Conservation (phyloP, 371 early-diverging fungal species). For the Mortierella sp. region DNA sequence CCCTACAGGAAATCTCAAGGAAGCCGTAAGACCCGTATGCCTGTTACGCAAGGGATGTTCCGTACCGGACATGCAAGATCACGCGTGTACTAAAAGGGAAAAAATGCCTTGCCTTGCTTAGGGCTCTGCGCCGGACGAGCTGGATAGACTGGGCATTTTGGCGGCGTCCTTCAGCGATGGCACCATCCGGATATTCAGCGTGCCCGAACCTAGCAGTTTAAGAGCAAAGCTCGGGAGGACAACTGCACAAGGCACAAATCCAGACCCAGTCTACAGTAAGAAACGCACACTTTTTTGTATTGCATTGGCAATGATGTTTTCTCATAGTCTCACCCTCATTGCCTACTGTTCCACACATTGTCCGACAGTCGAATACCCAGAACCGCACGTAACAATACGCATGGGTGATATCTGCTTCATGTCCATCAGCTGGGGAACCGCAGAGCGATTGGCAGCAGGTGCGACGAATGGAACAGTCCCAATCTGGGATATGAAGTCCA, state of each 20-base stretch:
- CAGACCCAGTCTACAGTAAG: slow-evolving; percentile 31
- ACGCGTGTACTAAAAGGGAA: no score
- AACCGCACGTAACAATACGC: slow-evolving; percentile 39
- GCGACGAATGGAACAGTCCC: slow-evolving; percentile 34
- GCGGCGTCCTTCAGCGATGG: slow-evolving; percentile 42
- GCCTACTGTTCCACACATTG: neutral
- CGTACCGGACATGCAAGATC: no score
- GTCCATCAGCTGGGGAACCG: slow-evolving; percentile 46
- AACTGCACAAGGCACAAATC: neutral
- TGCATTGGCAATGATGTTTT: no score
- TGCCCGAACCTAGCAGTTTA: slow-evolving; percentile 31
- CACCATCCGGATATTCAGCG: slow-evolving; percentile 40
- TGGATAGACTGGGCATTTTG: slow-evolving; percentile 34
- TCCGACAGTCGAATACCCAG: slow-evolving; percentile 17
- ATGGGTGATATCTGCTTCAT: slow-evolving; percentile 40
- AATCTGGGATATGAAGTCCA: slow-evolving; percentile 41
- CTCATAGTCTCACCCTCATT: neutral
- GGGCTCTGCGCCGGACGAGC: slow-evolving; percentile 5
- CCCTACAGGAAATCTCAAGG: slow-evolving; percentile 31
- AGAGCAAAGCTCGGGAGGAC: slow-evolving; percentile 1
- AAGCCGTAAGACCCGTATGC: slow-evolving; percentile 43
- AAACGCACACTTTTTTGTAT: no score
- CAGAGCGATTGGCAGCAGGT: slow-evolving; percentile 31
- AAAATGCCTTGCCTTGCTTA: no score
- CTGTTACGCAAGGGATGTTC: no score